Base-by-base conservation (phyloP, 805 yeast species). In the Brettanomyces custersianus region DNA sequence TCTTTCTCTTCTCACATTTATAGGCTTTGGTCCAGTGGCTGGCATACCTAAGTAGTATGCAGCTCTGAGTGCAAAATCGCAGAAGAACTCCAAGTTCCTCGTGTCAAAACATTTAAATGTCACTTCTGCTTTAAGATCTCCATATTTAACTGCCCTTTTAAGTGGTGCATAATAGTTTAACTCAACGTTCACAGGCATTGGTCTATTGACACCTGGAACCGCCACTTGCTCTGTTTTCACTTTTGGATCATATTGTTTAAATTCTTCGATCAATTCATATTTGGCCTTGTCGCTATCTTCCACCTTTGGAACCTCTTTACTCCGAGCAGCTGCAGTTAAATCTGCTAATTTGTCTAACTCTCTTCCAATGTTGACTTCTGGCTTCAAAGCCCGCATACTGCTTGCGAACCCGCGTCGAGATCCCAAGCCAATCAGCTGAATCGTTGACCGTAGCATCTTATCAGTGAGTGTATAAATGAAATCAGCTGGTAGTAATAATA, bases 1-100 rank as follows among this genome's bases (percentile, higher is more conserved):
- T 47, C 87, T 73, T 59, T 90, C 83, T 48, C 78, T 74, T 54
- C 76, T 80, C 3, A 81, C 77, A 43, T 76, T 80, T 44, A 74
- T 57, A 33, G 78, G 83, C 23, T 65, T 68, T 15, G 90, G 80
- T 2, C 87, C 88, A 11, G 77, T 72, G 23, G 82, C 76, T 13
- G 97, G 96, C 46, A 92, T 77, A 7, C 94, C 90, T 47, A 92
- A 63, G 59, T 83, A 92, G 56, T 73, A 92, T 0, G 95, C 97
- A 0, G 87, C 86, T 60, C 98, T 75, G 38, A 82, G 65, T 4
- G 92, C 84, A 59, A 92, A 92, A 58, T 90, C 94, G 20, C 83
- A 68, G 43, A 78, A 80, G 44, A 88, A 72, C 32, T 80, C 82
- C 42, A 90, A 57, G 48, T 78, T 80, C 40, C 74, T 74, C 37